phyloP scores from a whole-genome alignment of 805 yeast genomes.

The Metschnikowia proteae region DNA sequence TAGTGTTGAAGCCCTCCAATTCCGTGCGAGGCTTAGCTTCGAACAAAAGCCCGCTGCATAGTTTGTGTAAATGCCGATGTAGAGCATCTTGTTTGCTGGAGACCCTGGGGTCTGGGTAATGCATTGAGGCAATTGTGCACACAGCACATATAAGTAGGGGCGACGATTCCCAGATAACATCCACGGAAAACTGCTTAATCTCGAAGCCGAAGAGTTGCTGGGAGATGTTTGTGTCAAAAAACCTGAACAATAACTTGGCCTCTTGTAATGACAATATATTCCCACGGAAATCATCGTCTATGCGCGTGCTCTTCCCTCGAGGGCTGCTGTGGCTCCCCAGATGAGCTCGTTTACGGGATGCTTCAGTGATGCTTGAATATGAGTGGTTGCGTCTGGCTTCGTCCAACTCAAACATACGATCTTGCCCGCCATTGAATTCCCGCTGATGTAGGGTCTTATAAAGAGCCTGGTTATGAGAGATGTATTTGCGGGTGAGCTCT shows the following conservation, averaged over 20 bases:
- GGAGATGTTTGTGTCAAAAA: slow-evolving; percentile 52
- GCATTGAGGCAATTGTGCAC: slow-evolving; percentile 59
- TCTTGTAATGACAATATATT: slow-evolving; percentile 34
- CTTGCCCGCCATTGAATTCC: background rate
- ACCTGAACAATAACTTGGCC: slow-evolving; percentile 47
- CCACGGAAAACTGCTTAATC: slow-evolving; percentile 46
- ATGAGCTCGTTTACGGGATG: background rate
- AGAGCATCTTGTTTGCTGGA: slow-evolving; percentile 27
- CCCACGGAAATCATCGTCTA: slow-evolving; percentile 32
- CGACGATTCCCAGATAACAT: slow-evolving; percentile 49
- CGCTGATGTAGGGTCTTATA: slow-evolving; percentile 1
- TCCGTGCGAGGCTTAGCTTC: slow-evolving; percentile 41
- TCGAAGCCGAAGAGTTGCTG: slow-evolving; percentile 68
- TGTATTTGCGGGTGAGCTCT: slow-evolving; percentile 8
- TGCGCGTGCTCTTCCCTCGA: background rate
- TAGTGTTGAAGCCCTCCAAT: slow-evolving; percentile 52
- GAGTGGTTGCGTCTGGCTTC: background rate
- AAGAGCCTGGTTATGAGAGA: background rate
- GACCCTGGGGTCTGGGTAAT: slow-evolving; percentile 42
- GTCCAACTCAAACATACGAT: background rate
- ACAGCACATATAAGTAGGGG: slow-evolving; percentile 59
- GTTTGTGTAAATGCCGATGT: slow-evolving; percentile 29
- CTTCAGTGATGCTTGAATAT: background rate
- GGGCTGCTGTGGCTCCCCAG: background rate
- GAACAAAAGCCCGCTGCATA: slow-evolving; percentile 34